Base-by-base conservation (phyloP, 2,329 filamentous ascomycete genomes). In the Acrodontium crateriforme region DNA sequence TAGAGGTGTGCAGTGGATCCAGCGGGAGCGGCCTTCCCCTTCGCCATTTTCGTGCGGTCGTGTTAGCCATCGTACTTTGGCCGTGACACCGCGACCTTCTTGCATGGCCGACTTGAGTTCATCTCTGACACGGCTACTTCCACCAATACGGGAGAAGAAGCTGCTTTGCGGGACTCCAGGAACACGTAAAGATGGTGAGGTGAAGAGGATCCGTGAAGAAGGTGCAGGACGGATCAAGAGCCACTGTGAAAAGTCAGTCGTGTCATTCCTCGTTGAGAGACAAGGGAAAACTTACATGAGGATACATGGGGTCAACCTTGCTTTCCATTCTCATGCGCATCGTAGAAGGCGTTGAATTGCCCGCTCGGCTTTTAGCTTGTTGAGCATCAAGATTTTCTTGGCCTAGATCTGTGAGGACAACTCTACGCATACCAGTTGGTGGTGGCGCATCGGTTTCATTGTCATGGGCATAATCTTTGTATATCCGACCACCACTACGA, bases 1-100 rank as follows among this genome's bases (percentile, higher is more conserved):
- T 3, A 84, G 55, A 3, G 79, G 78, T 13, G 78, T 84, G 45
- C 76, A 79, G 49, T 84, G 78, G 21, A 84, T 77, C 78, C 78
- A 84, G 23, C 77, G 65, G 26, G 67, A 65, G 11, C 75, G 64
- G 1, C 77, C 78, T 28, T 70, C 60, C 20, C 61, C 64, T 29
- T 53, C 50, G 6, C 46, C 47, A 17, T 47, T 42, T 25, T 49
- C 49, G 31, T 53, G 47, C 2, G 56, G 38, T 15, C 60, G 58
- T 24, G 60, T 63, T 2, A 80, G 55, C 79, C 78, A 85, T 28
- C 70, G 68, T 9, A 85, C 68, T 46, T 80, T 80, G 3, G 77
- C 77, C 2, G 78, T 84, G 4, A 84, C 73, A 25, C 77, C 74
- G 24, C 71, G 68, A 0, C 77, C 77, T 41, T 75, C 67, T 4